A percentile compares a stretch with the other conserved stretches of the same genome.
These are phyloP conservation scores for Clavariopsis aquatica DNA, from an alignment of 495 filamentous ascomycete genomes.

Conservation along the genomic window DNA sequence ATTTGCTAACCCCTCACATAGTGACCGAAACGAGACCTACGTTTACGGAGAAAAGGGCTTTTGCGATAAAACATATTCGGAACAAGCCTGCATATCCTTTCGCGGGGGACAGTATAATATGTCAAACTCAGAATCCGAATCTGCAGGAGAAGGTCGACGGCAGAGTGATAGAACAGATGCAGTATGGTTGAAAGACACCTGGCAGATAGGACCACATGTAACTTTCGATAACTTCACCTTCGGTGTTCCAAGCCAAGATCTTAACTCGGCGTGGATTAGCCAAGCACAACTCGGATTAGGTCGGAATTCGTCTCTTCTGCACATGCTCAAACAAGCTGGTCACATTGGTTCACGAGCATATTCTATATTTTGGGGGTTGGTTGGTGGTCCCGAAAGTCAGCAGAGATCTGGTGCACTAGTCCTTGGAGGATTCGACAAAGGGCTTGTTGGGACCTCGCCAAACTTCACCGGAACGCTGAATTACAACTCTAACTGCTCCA, in stretches of 20 bases:
- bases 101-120: neutral
- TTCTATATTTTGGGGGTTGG: slow-evolving; percentile 10
- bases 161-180: neutral
- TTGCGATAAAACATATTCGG: neutral
- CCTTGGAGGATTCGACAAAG: slow-evolving; percentile 3
- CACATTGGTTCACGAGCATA: neutral
- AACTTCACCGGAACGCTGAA: slow-evolving; percentile 1
- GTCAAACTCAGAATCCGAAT: neutral
- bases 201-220: neutral
- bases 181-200: neutral
- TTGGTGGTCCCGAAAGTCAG: neutral
- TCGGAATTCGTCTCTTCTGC: slow-evolving; percentile 5
- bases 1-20: neutral
- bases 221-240: neutral
- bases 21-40: slow-evolving; percentile 1
- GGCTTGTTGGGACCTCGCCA: neutral
- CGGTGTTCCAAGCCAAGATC: neutral
- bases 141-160: neutral
- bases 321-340: slow-evolving; percentile 1
- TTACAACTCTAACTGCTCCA: neutral
- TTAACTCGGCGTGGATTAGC: neutral
- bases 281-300: slow-evolving; percentile 14
- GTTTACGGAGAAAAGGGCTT: neutral
- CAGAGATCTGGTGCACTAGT: slow-evolving; percentile 1
- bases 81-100: neutral